Evolutionary conservation across 1,284 basidiomycete genomes (phyloP).

Genomic region (Apiotrichum mycotoxinovorans): DNA sequence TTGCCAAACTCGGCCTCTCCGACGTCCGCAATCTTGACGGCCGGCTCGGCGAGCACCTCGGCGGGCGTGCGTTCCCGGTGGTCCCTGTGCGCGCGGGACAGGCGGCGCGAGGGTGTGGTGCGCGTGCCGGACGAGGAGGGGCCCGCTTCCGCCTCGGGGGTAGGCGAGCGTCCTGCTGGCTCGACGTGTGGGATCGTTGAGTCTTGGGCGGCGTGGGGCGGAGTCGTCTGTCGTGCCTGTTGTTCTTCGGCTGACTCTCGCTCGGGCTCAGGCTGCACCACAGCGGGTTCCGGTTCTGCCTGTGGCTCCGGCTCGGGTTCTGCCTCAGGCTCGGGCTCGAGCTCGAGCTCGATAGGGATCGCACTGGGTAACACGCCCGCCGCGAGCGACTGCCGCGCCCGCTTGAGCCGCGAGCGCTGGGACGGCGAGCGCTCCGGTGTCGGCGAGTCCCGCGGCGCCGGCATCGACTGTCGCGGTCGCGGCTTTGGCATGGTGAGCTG

Average conservation of each 20-base stretch:
- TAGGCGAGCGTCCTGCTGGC: too few relatives aligned
- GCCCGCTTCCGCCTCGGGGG: neutral
- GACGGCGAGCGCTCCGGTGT: too few relatives aligned
- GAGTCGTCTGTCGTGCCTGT: too few relatives aligned
- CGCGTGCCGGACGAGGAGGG: too few relatives aligned
- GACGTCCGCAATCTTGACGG: constrained; percentile 20
- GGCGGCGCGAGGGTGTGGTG: too few relatives aligned
- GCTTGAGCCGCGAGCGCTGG: neutral
- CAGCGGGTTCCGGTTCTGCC: too few relatives aligned
- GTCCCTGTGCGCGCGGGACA: neutral
- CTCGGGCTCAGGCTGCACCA: neutral
- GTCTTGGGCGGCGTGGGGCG: too few relatives aligned
- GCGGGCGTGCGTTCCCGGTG: constrained; percentile 10
- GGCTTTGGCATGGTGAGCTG: too few relatives aligned
- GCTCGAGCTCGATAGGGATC: neutral
- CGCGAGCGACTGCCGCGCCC: neutral
- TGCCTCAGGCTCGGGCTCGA: neutral
- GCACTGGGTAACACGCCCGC: neutral
- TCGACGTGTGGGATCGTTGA: too few relatives aligned
- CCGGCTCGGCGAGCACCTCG: constrained; percentile 20
- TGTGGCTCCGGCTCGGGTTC: too few relatives aligned
- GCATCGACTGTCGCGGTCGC: neutral
- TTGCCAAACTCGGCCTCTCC: constrained; percentile 36
- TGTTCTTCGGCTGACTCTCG: neutral
- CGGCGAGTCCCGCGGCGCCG: neutral